Conservation (phyloP, 1,284 basidiomycete species). For the Sutorius eximius region DNA sequence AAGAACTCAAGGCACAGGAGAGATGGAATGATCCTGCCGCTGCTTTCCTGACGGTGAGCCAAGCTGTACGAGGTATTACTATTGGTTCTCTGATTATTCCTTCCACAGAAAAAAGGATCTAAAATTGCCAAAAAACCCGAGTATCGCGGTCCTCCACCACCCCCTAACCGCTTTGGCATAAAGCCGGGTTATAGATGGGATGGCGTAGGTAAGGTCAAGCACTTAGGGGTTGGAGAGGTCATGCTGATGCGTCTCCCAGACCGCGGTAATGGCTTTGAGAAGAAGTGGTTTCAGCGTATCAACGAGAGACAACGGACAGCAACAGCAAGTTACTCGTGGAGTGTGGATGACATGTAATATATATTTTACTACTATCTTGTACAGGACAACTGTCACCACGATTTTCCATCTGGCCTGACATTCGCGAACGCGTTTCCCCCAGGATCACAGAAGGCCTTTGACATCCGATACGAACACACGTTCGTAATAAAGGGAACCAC, state of each 20-base stretch:
- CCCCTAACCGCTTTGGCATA: conserved; percentile 95
- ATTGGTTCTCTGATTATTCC: conserved; percentile 3
- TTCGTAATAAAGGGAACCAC: conserved; percentile 1
- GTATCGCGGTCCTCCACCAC: conserved; percentile 84
- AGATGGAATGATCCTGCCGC: conserved; percentile 96
- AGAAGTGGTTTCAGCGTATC: conserved; percentile 81
- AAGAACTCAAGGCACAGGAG: conserved; percentile 74
- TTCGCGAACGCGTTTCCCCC: neutral
- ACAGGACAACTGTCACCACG: neutral
- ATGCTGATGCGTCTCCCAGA: conserved; percentile 47
- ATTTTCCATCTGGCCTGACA: neutral
- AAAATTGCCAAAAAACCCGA: conserved; percentile 81
- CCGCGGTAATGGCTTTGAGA: conserved; percentile 93
- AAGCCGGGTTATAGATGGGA: conserved; percentile 97
- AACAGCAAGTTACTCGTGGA: conserved; percentile 78
- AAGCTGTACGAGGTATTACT: neutral
- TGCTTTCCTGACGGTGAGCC: conserved; percentile 83
- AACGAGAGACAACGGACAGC: conserved; percentile 73
- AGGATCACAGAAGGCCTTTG: neutral
- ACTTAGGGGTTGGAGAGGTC: conserved; percentile 5
- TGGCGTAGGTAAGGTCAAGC: conserved; percentile 73
- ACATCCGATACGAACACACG: neutral
- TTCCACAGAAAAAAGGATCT: conserved; percentile 61
- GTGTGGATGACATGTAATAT: conserved; percentile 86
- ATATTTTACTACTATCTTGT: conserved; percentile 2